A percentile compares a stretch with the other conserved stretches of the same genome.
Evolutionary conservation across 1,284 basidiomycete genomes (phyloP).

Genomic region (Sporisorium sorghi): DNA sequence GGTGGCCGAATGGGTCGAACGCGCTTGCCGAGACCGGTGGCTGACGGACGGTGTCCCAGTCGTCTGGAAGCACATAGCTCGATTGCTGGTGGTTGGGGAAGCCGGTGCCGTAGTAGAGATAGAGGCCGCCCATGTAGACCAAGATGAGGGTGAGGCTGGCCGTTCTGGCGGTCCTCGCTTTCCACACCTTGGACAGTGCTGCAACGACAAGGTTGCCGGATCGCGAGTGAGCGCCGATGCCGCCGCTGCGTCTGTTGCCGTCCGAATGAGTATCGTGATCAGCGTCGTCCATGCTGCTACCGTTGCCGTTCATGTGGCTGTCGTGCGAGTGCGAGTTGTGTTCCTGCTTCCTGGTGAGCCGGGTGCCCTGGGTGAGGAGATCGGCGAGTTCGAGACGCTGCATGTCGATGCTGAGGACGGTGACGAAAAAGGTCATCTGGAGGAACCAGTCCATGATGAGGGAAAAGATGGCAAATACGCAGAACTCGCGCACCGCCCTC

Average conservation of each 20-base stretch:
- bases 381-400: conserved; percentile 78
- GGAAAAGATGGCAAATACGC: conserved; percentile 90
- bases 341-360: conserved; percentile 34
- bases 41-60: conserved; percentile 28
- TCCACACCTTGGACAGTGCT: conserved; percentile 39
- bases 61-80: conserved; percentile 32
- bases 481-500: conserved; percentile 90
- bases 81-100: conserved; percentile 43
- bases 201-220: conserved; percentile 35
- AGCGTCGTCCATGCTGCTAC: conserved; percentile 14
- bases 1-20: conserved; percentile 59
- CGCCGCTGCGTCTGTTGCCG: conserved; percentile 10
- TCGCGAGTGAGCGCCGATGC: background rate
- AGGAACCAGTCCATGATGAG: conserved; percentile 95
- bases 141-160: conserved; percentile 77
- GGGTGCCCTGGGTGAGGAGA: conserved; percentile 55
- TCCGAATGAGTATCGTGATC: conserved; percentile 15
- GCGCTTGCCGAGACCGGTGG: conserved; percentile 15
- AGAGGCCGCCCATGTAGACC: conserved; percentile 59
- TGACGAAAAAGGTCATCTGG: conserved; percentile 90
- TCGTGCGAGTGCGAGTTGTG: conserved; percentile 11
- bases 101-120: conserved; percentile 64
- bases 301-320: conserved; percentile 9
- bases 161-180: conserved; percentile 80
- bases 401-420: conserved; percentile 88